phyloP scores from a whole-genome alignment of 225 moss, liverwort and hornwort genomes.

The Straminergon stramineum region DNA sequence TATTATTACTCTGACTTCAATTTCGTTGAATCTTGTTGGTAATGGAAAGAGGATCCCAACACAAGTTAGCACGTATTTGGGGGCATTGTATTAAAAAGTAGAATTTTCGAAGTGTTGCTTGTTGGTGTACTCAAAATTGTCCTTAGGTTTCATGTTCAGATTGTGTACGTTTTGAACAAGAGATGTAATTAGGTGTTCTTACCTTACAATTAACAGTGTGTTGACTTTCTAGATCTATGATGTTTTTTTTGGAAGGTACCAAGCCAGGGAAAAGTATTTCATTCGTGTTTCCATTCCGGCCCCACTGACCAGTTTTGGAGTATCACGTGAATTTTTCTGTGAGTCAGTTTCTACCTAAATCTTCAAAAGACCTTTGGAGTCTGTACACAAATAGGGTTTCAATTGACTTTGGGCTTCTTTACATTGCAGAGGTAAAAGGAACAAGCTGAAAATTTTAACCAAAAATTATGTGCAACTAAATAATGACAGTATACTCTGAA shows the following conservation, averaged over 20 bases:
- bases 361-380: neutral
- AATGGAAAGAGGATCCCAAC: neutral
- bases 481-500: neutral
- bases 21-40: neutral
- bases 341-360: neutral
- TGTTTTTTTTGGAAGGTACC: constrained; percentile 9
- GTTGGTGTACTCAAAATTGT: neutral
- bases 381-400: neutral
- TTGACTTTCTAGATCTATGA: neutral
- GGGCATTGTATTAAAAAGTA: neutral
- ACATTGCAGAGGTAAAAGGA: neutral
- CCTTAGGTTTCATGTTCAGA: neutral
- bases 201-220: neutral
- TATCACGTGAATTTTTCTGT: neutral
- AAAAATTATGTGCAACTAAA: no score
- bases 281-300: constrained; percentile 50
- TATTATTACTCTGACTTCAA: neutral
- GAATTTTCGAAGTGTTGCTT: neutral
- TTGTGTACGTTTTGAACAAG: neutral
- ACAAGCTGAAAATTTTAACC: neutral
- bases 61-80: neutral
- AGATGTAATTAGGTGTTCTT: neutral
- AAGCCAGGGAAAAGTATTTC: constrained; percentile 64
- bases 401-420: neutral
- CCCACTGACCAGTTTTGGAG: constrained; percentile 8